Evolutionary conservation across 140 eudicot species (phyloP).

Genomic region (Senecio squalidus): DNA sequence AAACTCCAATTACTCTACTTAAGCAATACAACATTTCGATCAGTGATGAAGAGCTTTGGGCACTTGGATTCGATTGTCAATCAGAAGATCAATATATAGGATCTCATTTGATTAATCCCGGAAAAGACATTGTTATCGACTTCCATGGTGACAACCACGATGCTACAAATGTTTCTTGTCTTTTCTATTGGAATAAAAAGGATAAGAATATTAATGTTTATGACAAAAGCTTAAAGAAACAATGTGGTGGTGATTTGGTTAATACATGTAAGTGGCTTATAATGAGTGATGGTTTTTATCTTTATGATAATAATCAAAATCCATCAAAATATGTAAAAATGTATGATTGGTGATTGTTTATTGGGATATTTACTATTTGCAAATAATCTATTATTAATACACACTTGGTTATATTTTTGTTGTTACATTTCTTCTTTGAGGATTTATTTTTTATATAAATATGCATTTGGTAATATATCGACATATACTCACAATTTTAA

Average conservation of each 20-base stretch:
- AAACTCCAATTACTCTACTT: neutral
- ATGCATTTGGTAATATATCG: no score
- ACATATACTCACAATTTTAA: no score
- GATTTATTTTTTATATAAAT: no score
- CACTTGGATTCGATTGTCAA: slow-evolving; percentile 2
- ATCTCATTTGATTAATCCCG: neutral
- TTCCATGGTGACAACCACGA: neutral
- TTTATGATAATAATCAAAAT: neutral
- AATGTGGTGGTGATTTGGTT: slow-evolving; percentile 7
- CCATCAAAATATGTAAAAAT: neutral
- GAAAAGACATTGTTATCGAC: neutral
- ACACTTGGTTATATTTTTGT: no score
- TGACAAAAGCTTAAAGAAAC: slow-evolving; percentile 1
- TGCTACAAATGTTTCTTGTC: neutral
- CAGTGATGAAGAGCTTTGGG: neutral
- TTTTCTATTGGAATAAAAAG: neutral
- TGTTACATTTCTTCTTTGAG: no score
- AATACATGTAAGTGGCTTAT: slow-evolving; percentile 6
- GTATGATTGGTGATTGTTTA: slow-evolving; percentile 2
- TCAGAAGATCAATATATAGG: neutral
- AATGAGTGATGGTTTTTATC: slow-evolving; percentile 4
- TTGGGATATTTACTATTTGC: neutral
- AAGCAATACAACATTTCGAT: slow-evolving; percentile 3
- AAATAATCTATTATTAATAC: neutral
- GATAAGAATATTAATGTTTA: neutral